Conservation (phyloP, 768 basidiomycete species). For the Russula griseocarnosa region DNA sequence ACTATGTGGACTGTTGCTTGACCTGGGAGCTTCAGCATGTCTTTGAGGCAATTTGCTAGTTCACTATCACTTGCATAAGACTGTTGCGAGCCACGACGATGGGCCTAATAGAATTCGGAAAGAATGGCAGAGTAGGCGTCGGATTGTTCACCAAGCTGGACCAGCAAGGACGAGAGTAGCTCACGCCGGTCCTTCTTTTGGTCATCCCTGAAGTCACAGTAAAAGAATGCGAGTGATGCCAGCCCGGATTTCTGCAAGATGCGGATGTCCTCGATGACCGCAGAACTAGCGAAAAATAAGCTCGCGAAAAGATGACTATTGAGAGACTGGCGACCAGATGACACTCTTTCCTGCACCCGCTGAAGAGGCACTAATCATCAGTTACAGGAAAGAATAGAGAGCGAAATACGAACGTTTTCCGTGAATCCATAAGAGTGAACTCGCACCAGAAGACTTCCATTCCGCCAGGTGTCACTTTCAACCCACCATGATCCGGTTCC, state of each 20-base stretch:
- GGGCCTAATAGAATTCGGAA: not conserved
- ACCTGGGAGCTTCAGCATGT: not conserved
- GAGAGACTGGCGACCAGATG: too few relatives aligned
- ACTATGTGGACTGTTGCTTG: not conserved
- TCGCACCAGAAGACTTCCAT: not conserved
- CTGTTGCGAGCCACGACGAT: not conserved
- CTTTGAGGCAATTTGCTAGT: constrained; percentile 1
- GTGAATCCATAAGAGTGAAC: constrained; percentile 4
- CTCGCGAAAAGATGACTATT: not conserved
- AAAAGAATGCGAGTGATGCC: constrained; percentile 8
- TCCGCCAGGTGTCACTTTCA: not conserved
- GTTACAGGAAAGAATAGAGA: accelerated
- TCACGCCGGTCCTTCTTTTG: constrained; percentile 9
- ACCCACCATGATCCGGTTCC: constrained; percentile 6
- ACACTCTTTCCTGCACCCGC: constrained; percentile 12
- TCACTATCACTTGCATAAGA: constrained; percentile 1
- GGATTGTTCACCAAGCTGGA: not conserved
- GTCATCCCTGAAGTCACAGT: constrained; percentile 9
- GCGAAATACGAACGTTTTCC: constrained; percentile 16
- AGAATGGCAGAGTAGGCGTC: not conserved
- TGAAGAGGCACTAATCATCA: not conserved
- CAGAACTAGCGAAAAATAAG: not conserved
- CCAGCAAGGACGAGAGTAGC: constrained; percentile 1
- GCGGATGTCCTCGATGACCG: not conserved
- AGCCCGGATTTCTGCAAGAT: not conserved